Base-by-base conservation (phyloP, 345 rosid species). In the Streptanthus diversifolius region DNA sequence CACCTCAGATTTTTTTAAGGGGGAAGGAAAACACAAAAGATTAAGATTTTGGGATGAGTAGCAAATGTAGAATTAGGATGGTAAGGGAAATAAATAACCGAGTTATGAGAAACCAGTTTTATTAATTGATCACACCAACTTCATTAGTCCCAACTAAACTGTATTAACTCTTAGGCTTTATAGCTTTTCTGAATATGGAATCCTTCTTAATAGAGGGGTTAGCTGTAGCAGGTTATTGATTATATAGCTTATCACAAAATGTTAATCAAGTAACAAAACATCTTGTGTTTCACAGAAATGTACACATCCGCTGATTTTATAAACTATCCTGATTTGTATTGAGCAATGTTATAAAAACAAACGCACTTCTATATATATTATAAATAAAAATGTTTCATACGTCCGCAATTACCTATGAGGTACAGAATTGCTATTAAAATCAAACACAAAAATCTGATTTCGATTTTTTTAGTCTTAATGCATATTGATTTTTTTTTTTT, bases 91-190 rank as follows among this genome's bases (percentile, higher is more conserved):
- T 75, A 51, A 59, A 68, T 68, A 68, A 49, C 33, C 5, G 40
- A 56, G 49, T 65, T 45, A 19, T 36, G 48, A 32, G 27, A 41
- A 24, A 51, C 39, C 45, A 49, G 9, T n/a, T 15, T 59, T 67
- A 67, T 67, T 62, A 68, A 75, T 33, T 68, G 74, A 41, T 19
- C 58, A 53, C 57, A 75, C 65, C 79, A 68, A 75, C 79, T 51
- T 60, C 39, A 51, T 48, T 66, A 66, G 35, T 18, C 54, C 30
- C 21, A 39, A 19, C 53, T 45, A 51, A 41, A 15, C 30, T 51
- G 39, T 67, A 52, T 37, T 48, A 45, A 56, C 11, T 63, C 27
- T 21, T 15, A 43, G 13, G 18, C 51, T 40, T 2, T 54, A 29
- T 56, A 47, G 72, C 18, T 47, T 57, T 66, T 47, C 55, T 49